Evolutionary conservation across 106 monocot species (phyloP).

Genomic region (Chionographis japonica): DNA sequence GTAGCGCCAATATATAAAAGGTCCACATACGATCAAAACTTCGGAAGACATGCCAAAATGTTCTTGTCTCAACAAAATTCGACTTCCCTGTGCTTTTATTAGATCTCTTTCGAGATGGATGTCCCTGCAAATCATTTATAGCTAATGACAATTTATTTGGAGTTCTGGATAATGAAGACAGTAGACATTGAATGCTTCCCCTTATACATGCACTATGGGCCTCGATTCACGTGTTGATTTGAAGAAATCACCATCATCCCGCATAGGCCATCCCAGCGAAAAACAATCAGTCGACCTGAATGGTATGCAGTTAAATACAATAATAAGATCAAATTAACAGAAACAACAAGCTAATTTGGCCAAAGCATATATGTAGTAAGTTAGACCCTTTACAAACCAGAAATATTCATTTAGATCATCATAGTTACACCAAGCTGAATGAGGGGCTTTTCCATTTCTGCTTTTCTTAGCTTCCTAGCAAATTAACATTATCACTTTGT

Average conservation of each 20-base stretch:
- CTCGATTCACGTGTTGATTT: slow-evolving; percentile 62
- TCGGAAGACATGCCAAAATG: slow-evolving; percentile 97
- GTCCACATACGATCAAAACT: slow-evolving; percentile 99
- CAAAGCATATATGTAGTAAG: not conserved
- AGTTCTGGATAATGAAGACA: not conserved
- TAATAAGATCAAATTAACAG: not conserved
- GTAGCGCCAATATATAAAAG: slow-evolving; percentile 75
- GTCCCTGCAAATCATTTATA: slow-evolving; percentile 33
- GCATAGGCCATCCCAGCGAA: slow-evolving; percentile 98
- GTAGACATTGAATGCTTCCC: not conserved
- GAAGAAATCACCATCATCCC: slow-evolving; percentile 89
- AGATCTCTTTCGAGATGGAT: slow-evolving; percentile 20
- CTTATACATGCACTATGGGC: slow-evolving; percentile 40
- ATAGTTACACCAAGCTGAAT: slow-evolving; percentile 96
- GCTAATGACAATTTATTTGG: not conserved
- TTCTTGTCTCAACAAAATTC: slow-evolving; percentile 92
- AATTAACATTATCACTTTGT: slow-evolving; percentile 8
- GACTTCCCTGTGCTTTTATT: slow-evolving; percentile 78
- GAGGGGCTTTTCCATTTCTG: slow-evolving; percentile 81
- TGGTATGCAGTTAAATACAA: not conserved
- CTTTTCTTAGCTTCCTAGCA: slow-evolving; percentile 88
- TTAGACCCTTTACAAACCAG: slow-evolving; percentile 47
- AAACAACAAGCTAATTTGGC: not conserved
- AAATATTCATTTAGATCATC: slow-evolving; percentile 99
- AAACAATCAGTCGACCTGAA: slow-evolving; percentile 91